Base-by-base conservation (phyloP, 2,329 filamentous ascomycete species). In the Cladophialophora exuberans region DNA sequence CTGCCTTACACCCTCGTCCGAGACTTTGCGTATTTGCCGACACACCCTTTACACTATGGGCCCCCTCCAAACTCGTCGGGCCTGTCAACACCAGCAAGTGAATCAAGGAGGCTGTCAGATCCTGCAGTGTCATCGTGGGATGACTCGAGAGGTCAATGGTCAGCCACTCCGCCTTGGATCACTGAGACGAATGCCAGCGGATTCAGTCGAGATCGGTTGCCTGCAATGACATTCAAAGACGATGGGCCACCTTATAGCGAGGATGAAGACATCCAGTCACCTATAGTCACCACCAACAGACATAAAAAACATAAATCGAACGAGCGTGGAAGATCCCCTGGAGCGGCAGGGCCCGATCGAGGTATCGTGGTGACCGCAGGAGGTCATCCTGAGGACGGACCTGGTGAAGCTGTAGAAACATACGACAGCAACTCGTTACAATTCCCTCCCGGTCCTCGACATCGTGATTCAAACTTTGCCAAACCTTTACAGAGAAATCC, bases 201-300 rank as follows among this genome's bases (percentile, higher is more conserved):
- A 71, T 74, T 79, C 28, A 80, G 83, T 59, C 81, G 79, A 62
- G 86, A 81, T 50, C 83, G 80, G 20, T 82, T 89, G 63, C 87
- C 90, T 7, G 88, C 89, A 17, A 91, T 94, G 68, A 84, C 90
- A 44, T 93, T 94, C 65, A 89, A 84, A 3, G 90, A 94, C 68
- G 64, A 57, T 26, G 92, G 92, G 0, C 92, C 92, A 18, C 93
- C 92, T 2, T 97, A 91, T 76, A 96, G 90, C 71, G 92, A 97
- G 73, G 92, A 97, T 67, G 91, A 97, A 65, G 94, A 97, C 71
- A 80, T 97, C 38, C 90, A 94, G 67, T 96, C 91, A 68, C 92
- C 92, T 0, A 82, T 87, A 13, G 89, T 96, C 15, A 90, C 92
- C 11, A 90, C 88, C 62, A 88, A 88, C 33, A 82, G 89, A 54